phyloP scores from a whole-genome alignment of 495 filamentous ascomycete genomes.

The Aspergillus heteromorphus region DNA sequence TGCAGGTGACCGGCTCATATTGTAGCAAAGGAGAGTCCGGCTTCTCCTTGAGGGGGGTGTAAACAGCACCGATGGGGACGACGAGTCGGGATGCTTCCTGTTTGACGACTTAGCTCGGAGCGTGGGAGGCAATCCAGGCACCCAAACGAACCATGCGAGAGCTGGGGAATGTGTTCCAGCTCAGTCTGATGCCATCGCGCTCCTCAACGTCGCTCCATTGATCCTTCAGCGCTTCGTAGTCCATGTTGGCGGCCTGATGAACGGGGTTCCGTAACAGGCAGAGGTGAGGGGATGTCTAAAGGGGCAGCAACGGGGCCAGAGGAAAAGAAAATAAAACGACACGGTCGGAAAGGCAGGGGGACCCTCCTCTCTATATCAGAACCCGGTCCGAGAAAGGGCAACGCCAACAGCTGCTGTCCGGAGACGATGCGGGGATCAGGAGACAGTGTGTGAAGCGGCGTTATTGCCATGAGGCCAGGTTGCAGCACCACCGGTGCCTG shows the following conservation, averaged over 20 bases:
- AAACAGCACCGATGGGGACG: conserved; percentile 93
- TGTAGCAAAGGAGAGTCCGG: conserved; percentile 82
- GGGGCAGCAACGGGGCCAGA: conserved; percentile 13
- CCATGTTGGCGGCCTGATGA: conserved; percentile 49
- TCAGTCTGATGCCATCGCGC: conserved; percentile 90
- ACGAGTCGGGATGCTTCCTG: conserved; percentile 96
- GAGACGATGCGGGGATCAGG: conserved; percentile 23
- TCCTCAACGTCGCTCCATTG: conserved; percentile 98
- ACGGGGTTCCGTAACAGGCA: conserved; percentile 24
- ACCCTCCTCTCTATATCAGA: conserved; percentile 26
- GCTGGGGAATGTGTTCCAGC: conserved; percentile 99
- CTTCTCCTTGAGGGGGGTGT: conserved; percentile 96
- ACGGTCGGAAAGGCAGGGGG: conserved; percentile 16
- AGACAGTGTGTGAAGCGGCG: conserved; percentile 32
- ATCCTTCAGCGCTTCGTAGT: conserved; percentile 83
- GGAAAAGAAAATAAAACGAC: conserved; percentile 14
- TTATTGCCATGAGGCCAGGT: conserved; percentile 42
- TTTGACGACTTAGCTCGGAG: conserved; percentile 20
- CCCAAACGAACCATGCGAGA: conserved; percentile 75
- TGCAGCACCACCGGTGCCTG: conserved; percentile 40
- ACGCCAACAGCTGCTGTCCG: conserved; percentile 20
- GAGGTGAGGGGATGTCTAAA: conserved; percentile 19
- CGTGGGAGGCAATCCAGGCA: not conserved
- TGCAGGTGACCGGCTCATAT: conserved; percentile 98
- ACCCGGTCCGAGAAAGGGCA: conserved; percentile 25